Conservation (phyloP, 768 basidiomycete genomes). For the Pleurotus salmoneostramineus region DNA sequence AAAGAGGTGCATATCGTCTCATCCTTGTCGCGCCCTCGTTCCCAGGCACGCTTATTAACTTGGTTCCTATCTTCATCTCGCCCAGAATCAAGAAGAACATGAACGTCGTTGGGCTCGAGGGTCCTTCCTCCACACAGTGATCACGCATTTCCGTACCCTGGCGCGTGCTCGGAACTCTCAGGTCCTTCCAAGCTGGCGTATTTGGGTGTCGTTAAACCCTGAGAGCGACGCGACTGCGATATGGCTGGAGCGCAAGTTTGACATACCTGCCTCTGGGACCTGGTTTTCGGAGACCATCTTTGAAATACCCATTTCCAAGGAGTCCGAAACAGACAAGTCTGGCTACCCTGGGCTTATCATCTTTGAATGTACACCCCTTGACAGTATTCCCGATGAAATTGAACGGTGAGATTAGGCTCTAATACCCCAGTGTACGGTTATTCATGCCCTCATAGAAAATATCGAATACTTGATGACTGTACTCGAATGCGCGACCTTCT, state of each 20-base stretch:
- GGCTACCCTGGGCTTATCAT: slow-evolving; percentile 57
- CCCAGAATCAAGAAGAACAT: slow-evolving; percentile 69
- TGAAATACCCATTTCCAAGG: slow-evolving; percentile 46
- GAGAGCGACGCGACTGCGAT: slow-evolving; percentile 74
- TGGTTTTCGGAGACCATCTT: slow-evolving; percentile 62
- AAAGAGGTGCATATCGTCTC: slow-evolving; percentile 51
- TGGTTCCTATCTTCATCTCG: slow-evolving; percentile 11
- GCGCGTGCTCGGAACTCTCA: slow-evolving; percentile 20
- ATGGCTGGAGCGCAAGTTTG: slow-evolving; percentile 77
- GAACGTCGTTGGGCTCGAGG: slow-evolving; percentile 71
- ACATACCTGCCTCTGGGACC: slow-evolving; percentile 57
- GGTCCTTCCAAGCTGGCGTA: slow-evolving; percentile 44
- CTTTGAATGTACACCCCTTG: slow-evolving; percentile 72
- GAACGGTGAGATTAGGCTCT: slow-evolving; percentile 45
- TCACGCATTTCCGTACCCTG: slow-evolving; percentile 30
- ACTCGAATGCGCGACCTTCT: slow-evolving; percentile 64
- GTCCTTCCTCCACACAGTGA: slow-evolving; percentile 56
- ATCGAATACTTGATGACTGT: slow-evolving; percentile 69
- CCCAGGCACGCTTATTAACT: slow-evolving; percentile 13
- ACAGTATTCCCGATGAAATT: slow-evolving; percentile 57
- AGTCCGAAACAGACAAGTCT: slow-evolving; percentile 25
- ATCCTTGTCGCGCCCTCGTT: slow-evolving; percentile 12
- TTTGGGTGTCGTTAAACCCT: slow-evolving; percentile 75
- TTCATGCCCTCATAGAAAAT: slow-evolving; percentile 45
- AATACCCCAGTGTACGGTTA: slow-evolving; percentile 1